phyloP scores from a whole-genome alignment of 352 stramenopile genomes.

The Globisporangium spiculum region DNA sequence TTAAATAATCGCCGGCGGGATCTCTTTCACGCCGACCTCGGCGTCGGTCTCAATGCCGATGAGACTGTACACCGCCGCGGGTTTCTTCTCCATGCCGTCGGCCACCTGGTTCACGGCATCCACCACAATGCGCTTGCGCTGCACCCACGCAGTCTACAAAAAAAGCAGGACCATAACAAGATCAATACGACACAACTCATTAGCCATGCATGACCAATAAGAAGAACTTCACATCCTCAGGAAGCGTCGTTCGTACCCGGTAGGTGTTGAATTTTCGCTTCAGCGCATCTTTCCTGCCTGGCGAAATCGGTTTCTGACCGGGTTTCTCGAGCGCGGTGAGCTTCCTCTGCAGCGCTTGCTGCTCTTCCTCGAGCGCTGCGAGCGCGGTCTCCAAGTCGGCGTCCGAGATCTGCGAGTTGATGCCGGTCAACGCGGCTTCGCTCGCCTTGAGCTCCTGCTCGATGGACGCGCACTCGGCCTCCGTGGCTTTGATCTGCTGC shows the following conservation, averaged over 20 bases:
- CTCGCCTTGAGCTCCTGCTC: constrained; percentile 62
- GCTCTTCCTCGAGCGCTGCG: constrained; percentile 43
- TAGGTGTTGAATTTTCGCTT: constrained; percentile 69
- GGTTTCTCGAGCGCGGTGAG: constrained; percentile 43
- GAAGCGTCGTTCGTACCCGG: constrained; percentile 29
- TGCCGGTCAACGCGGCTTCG: constrained; percentile 37
- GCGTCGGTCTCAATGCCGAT: constrained; percentile 69
- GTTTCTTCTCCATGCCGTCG: constrained; percentile 84
- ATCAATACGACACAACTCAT: background rate
- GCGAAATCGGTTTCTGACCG: constrained; percentile 40
- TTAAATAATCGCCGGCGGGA: constrained; percentile 69
- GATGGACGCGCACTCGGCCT: constrained; percentile 39
- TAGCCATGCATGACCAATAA: background rate
- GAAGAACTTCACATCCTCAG: background rate
- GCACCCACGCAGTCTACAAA: constrained; percentile 59
- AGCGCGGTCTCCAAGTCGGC: constrained; percentile 51
- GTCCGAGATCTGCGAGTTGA: constrained; percentile 69
- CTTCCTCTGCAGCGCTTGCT: constrained; percentile 37
- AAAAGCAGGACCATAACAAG: background rate
- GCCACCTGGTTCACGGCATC: constrained; percentile 77
- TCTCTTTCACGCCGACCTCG: constrained; percentile 60
- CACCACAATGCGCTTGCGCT: constrained; percentile 74
- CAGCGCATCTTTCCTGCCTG: constrained; percentile 56
- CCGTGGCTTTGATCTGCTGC: constrained; percentile 47
- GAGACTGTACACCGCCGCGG: constrained; percentile 57